Percentiles rank a stretch among this genome's conserved stretches.
Evolutionary conservation across 106 monocot species (phyloP).

Genomic region (Apostasia shenzhenica): DNA sequence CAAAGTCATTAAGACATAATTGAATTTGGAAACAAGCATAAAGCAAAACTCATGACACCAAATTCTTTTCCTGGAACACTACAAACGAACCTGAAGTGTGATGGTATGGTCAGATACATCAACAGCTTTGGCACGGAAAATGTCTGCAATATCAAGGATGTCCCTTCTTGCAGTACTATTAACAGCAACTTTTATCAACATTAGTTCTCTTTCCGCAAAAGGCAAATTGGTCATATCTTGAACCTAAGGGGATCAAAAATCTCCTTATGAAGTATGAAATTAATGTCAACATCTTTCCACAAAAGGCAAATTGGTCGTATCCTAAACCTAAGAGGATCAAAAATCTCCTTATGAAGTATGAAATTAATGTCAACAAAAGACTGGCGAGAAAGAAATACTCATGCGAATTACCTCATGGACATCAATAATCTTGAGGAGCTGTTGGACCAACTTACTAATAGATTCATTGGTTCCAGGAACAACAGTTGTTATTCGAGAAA

Average conservation of each 20-base stretch:
- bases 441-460: constrained; percentile 74
- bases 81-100: constrained; percentile 64
- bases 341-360: background rate
- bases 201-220: constrained; percentile 92
- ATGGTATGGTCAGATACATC: constrained; percentile 99
- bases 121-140: constrained; percentile 85
- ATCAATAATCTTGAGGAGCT: constrained; percentile 90
- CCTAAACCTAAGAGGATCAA: constrained; percentile 52
- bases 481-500: constrained; percentile 91
- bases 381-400: background rate
- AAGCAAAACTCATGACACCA: too few species aligned
- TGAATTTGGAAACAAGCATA: too few species aligned
- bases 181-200: constrained; percentile 94
- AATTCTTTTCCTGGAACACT: too few species aligned
- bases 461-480: constrained; percentile 91
- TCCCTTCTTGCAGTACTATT: constrained; percentile 83
- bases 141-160: constrained; percentile 82
- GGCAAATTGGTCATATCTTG: constrained; percentile 72
- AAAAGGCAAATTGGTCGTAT: constrained; percentile 80
- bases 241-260: constrained; percentile 40
- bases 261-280: background rate
- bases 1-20: too few species aligned
- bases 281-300: constrained; percentile 36
- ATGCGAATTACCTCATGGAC: constrained; percentile 54
- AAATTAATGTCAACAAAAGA: background rate